Evolutionary conservation across 2,329 filamentous ascomycete species (phyloP), one percentile per base, ranked within the genome.

Genomic region (Knufia fluminis): DNA sequence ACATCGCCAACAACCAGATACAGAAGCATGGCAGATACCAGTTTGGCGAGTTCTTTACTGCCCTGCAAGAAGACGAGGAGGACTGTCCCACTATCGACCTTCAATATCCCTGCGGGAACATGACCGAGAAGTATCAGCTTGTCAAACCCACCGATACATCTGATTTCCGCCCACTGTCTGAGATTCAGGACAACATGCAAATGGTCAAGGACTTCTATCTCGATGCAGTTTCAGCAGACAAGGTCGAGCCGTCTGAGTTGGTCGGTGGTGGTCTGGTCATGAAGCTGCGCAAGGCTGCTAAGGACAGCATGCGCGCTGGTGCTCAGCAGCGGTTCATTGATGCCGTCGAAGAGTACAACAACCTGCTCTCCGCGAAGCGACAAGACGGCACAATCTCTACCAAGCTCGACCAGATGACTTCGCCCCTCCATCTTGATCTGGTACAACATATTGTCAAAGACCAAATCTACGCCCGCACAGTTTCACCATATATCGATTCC

Each of bases 401-500:
- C 58, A 84, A 86, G 57, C 74, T 97, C 41, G 79, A 85, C 56
- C 69, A 71, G 42, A 79, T 80, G 63, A 82, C 85, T 60, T 46
- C 44, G 20, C 75, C 78, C 41, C 71, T 96, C 16, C 81, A 85
- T 4, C 74, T 86, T 38, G 78, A 80, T 39, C 78, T 90, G 43
- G 82, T 90, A 41, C 81, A 85, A 57, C 83, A 88, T 57, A 91
- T 96, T 59, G 77, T 94, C 36, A 82, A 79, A 48, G 52, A 54
- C 35, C 90, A 98, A 64, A 85, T 88, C 19, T 97, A 96, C 68
- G 82, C 90, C 60, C 86, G 92, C 45, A 94, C 88, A 3, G 92
- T 98, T 6, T 92, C 90, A 1, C 90, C 88, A 4, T 81, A 85
- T 53, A 88, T 95, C 20, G 86, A 94, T 55, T 79, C 83, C 8